Evolutionary conservation across 2,329 filamentous ascomycete genomes (phyloP), one percentile per base, ranked within the genome.

Genomic region (Lachnellula hyalina): DNA sequence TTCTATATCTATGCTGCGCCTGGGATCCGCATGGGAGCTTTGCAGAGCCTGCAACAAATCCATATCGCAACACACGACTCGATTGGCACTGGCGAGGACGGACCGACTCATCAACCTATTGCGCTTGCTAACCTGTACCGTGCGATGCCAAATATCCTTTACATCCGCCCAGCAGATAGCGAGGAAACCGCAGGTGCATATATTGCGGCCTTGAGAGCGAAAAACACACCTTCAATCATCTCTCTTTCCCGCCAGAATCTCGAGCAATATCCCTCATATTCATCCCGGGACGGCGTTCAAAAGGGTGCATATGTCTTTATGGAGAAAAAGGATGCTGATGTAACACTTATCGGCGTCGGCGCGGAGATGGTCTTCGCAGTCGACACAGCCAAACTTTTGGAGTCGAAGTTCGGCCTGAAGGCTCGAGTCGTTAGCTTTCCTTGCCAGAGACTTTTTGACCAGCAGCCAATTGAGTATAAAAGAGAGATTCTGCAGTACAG

Each of bases 31-130:
- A 84, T 85, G 81, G 80, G 80, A 7, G 81, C 81, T 3, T 71
- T 83, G 1, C 76, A 80, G 50, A 66, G 73, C 23, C 74, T 84
- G 1, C 78, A 80, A 51, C 71, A 74, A 28, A 83, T 85, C 50
- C 82, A 85, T 63, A 73, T 79, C 34, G 83, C 81, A 1, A 85
- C 82, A 0, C 82, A 85, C 67, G 82, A 85, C 69, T 78, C 74
- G 7, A 80, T 84, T 46, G 82, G 77, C 19, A 79, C 74, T 38
- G 82, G 83, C 1, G 78, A 85, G 59, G 78, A 85, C 58, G 82
- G 82, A 0, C 82, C 81, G 0, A 85, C 82, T 0, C 82, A 85
- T 59, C 82, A 85, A 64, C 82, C 82, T 2, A 77, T 85, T 32
- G 82, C 77, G 36, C 71, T 85, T 0, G 75, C 78, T 9, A 68